Evolutionary conservation across 1,284 basidiomycete genomes (phyloP).

Genomic region (Porogramme epimiltina): DNA sequence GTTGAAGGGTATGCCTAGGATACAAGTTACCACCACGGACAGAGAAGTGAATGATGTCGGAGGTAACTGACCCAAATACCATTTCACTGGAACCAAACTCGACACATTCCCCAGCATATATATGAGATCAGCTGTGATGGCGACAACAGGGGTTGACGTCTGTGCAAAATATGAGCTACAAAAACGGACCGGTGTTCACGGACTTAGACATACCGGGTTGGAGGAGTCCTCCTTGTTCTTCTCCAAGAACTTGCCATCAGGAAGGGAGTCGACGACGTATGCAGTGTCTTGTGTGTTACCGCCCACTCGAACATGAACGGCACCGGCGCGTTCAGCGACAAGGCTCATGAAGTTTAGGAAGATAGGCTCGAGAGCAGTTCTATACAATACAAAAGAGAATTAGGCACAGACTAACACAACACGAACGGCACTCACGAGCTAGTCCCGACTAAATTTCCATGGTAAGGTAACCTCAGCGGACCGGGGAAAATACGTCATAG

Average conservation of each 20-base stretch:
- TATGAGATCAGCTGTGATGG: constrained; percentile 42
- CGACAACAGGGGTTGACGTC: constrained; percentile 42
- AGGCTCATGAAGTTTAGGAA: constrained; percentile 76
- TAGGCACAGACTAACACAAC: not conserved
- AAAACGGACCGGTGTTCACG: not conserved
- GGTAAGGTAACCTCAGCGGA: not conserved
- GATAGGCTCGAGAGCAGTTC: constrained; percentile 52
- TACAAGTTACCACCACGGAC: constrained; percentile 14
- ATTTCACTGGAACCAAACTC: constrained; percentile 37
- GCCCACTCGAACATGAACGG: constrained; percentile 61
- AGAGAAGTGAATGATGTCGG: not conserved
- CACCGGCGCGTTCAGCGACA: constrained; percentile 55
- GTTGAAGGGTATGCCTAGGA: constrained; percentile 48
- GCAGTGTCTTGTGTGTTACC: constrained; percentile 74
- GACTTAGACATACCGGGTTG: constrained; percentile 38
- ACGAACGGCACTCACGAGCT: constrained; percentile 76
- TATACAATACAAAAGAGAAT: constrained; percentile 30
- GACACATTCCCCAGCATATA: constrained; percentile 45
- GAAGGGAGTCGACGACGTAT: constrained; percentile 44
- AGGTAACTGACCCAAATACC: constrained; percentile 40
- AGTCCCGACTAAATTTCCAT: constrained; percentile 41
- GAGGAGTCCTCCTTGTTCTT: constrained; percentile 43
- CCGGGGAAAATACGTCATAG: not conserved
- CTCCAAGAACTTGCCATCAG: constrained; percentile 47
- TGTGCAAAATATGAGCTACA: constrained; percentile 20